phyloP scores from a whole-genome alignment of 1,284 basidiomycete genomes.

The Agroathelia rolfsii region DNA sequence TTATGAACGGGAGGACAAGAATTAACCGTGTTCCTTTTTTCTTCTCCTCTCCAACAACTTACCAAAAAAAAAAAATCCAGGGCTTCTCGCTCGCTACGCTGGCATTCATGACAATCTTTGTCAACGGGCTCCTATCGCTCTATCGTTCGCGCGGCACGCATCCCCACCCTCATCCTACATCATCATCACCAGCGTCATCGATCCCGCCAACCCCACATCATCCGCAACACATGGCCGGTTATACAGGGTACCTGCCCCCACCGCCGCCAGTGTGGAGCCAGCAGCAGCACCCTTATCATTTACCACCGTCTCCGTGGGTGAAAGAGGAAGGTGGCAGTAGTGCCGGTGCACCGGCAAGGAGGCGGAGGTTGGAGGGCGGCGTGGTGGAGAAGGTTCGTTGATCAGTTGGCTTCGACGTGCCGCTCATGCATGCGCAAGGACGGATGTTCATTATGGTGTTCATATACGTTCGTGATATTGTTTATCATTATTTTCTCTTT shows the following conservation, averaged over 20 bases:
- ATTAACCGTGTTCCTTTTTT: slow-evolving; percentile 7
- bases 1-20: slow-evolving; percentile 1
- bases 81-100: slow-evolving; percentile 73
- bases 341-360: too few species aligned
- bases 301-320: too few species aligned
- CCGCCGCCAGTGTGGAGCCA: slow-evolving; percentile 37
- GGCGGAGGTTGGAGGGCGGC: too few species aligned
- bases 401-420: too few species aligned
- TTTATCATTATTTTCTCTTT: too few species aligned
- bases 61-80: slow-evolving; percentile 36
- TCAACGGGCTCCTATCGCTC: slow-evolving; percentile 73
- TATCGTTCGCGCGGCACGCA: slow-evolving; percentile 52
- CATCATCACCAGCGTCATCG: slow-evolving; percentile 32
- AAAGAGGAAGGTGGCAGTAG: too few species aligned
- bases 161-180: slow-evolving; percentile 17
- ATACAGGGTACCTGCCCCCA: slow-evolving; percentile 37
- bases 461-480: too few species aligned
- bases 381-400: too few species aligned
- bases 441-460: too few species aligned
- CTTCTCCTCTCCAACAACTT: slow-evolving; percentile 3
- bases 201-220: slow-evolving; percentile 33
- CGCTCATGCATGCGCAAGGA: too few species aligned
- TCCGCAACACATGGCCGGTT: slow-evolving; percentile 33
- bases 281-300: too few species aligned
- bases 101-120: slow-evolving; percentile 71